Percentiles rank a stretch among this genome's conserved stretches.
Evolutionary conservation across 192 early-diverging fungal species (phyloP).

Genomic region (Neocallimastix lanati): DNA sequence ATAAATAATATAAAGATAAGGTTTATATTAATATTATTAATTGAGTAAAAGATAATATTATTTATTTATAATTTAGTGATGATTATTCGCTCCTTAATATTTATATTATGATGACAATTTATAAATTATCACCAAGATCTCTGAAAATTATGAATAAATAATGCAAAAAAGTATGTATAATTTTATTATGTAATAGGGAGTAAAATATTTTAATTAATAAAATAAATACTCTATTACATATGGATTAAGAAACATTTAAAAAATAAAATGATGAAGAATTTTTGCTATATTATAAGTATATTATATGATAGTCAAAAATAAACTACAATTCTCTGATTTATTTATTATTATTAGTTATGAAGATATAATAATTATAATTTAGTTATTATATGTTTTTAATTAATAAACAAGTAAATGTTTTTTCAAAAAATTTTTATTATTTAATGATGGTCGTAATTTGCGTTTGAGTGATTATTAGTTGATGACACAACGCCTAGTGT

Average conservation of each 20-base stretch:
- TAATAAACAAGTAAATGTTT: not conserved
- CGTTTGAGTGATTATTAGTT: not conserved
- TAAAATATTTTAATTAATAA: no score
- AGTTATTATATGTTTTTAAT: no score
- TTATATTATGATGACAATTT: not conserved
- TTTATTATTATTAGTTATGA: no score
- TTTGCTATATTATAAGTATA: not conserved
- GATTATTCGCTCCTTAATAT: not conserved
- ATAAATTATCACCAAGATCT: not conserved
- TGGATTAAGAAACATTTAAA: no score
- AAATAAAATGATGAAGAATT: not conserved
- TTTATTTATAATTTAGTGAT: not conserved
- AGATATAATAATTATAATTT: no score
- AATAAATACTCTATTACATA: no score
- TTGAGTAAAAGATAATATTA: not conserved
- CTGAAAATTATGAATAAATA: not conserved
- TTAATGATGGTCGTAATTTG: not conserved
- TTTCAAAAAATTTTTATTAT: not conserved
- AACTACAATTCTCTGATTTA: not conserved
- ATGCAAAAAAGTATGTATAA: not conserved
- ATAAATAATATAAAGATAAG: not conserved
- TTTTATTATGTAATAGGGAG: no score
- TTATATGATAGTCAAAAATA: not conserved
- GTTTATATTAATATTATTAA: not conserved
- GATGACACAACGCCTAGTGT: not conserved